phyloP scores from a whole-genome alignment of 2,329 filamentous ascomycete species.

The Colletotrichum musae region DNA sequence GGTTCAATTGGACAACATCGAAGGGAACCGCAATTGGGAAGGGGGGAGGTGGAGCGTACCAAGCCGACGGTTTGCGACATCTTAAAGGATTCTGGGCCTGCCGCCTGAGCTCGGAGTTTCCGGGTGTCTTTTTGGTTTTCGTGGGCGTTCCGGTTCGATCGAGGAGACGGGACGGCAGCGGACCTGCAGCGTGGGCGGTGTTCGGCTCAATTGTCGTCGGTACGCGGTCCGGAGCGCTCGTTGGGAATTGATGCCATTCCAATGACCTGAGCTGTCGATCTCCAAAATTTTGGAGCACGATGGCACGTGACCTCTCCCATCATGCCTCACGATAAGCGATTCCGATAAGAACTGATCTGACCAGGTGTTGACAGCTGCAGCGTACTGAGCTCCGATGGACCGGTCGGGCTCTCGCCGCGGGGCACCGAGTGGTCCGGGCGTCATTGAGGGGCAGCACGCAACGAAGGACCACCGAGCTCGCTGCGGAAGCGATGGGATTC shows the following conservation, averaged over 20 bases:
- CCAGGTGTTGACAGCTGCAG: conserved; percentile 20
- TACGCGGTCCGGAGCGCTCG: conserved; percentile 26
- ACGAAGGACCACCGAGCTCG: no score
- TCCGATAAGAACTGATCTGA: not conserved
- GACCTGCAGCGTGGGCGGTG: conserved; percentile 40
- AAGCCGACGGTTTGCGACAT: conserved; percentile 88
- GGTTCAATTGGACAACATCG: not conserved
- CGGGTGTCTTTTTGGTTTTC: not conserved
- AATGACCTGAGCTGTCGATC: conserved; percentile 15
- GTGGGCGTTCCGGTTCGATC: not conserved
- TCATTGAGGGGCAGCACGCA: conserved; percentile 17
- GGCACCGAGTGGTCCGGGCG: conserved; percentile 22
- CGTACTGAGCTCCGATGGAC: conserved; percentile 23
- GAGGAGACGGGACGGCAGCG: conserved; percentile 31
- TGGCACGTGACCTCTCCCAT: not conserved
- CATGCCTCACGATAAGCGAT: conserved; percentile 17
- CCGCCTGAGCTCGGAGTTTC: conserved; percentile 28
- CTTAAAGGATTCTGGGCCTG: conserved; percentile 46
- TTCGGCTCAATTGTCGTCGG: conserved; percentile 24
- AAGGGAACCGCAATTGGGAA: conserved; percentile 18
- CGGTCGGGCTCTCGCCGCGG: conserved; percentile 1
- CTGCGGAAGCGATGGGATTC: no score
- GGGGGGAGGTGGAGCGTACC: conserved; percentile 61
- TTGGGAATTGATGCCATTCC: conserved; percentile 25
- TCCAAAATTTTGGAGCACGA: conserved; percentile 36